Conservation (phyloP, 108 stramenopile species). For the Cylindrotheca fusiformis region DNA sequence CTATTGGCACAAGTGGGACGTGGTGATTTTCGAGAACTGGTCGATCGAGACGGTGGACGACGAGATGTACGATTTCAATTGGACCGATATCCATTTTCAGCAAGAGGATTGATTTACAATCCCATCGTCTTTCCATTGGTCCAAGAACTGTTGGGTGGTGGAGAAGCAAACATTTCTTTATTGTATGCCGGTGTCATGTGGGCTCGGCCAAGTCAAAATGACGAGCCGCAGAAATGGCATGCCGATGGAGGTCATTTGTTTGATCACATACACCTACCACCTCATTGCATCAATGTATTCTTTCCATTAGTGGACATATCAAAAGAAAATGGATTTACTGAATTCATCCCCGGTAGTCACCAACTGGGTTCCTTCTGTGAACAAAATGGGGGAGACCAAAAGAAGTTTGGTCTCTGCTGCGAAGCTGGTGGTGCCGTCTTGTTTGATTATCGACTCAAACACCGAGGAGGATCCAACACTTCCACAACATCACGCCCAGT, state of each 20-base stretch:
- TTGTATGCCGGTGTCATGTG: slow-evolving; percentile 32
- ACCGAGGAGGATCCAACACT: slow-evolving; percentile 8
- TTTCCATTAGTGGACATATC: slow-evolving; percentile 18
- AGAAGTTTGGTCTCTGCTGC: slow-evolving; percentile 6
- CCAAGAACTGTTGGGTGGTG: slow-evolving; percentile 8
- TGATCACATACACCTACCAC: slow-evolving; percentile 11
- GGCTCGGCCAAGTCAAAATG: slow-evolving; percentile 2
- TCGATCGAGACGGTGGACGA: slow-evolving; percentile 20
- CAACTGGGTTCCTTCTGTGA: not conserved
- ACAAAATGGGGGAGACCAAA: not conserved
- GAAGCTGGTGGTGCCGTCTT: slow-evolving; percentile 16
- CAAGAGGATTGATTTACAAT: slow-evolving; percentile 24
- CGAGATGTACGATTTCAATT: slow-evolving; percentile 19
- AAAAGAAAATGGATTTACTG: slow-evolving; percentile 17
- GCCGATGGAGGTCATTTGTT: slow-evolving; percentile 26
- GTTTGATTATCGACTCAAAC: slow-evolving; percentile 21
- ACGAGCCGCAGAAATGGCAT: slow-evolving; percentile 17
- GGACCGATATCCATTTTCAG: slow-evolving; percentile 17
- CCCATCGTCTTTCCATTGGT: slow-evolving; percentile 26
- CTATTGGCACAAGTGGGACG: not conserved
- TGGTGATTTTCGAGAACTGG: slow-evolving; percentile 17
- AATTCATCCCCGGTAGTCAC: slow-evolving; percentile 14
- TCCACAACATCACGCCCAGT: slow-evolving; percentile 2
- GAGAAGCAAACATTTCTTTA: slow-evolving; percentile 5
- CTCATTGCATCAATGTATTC: slow-evolving; percentile 32